These are phyloP conservation scores for Hibiscus trionum DNA, from an alignment of 345 rosid genomes.

Conservation along the genomic window DNA sequence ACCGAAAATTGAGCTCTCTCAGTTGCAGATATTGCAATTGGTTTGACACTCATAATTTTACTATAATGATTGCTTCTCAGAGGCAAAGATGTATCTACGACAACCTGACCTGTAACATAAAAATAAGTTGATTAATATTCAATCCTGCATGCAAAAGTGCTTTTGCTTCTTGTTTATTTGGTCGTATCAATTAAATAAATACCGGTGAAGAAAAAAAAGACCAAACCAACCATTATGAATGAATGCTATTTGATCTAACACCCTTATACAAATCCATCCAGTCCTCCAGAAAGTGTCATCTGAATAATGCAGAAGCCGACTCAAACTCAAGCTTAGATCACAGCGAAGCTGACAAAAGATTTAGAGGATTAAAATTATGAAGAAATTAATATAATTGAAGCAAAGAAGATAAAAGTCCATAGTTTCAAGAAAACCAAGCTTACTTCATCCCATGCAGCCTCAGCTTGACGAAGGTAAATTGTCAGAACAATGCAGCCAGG, in stretches of 20 bases:
- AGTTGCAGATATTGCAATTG: constrained; percentile 66
- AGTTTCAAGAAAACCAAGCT: constrained; percentile 24
- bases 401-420: background rate
- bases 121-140: constrained; percentile 10
- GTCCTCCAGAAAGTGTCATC: constrained; percentile 75
- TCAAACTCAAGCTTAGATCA: constrained; percentile 67
- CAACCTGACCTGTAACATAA: constrained; percentile 69
- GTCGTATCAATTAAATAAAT: background rate
- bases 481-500: constrained; percentile 94
- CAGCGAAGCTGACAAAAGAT: constrained; percentile 48
- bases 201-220: constrained; percentile 1
- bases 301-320: constrained; percentile 68
- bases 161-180: background rate
- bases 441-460: constrained; percentile 89
- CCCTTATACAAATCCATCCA: constrained; percentile 78
- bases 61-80: constrained; percentile 46
- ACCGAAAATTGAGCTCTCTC: constrained; percentile 55
- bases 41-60: constrained; percentile 60
- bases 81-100: constrained; percentile 61
- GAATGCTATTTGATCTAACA: constrained; percentile 81
- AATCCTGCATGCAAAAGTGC: constrained; percentile 2
- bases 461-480: constrained; percentile 76
- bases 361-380: constrained; percentile 9
- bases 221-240: constrained; percentile 54
- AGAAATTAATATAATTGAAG: background rate